Base-by-base conservation (phyloP, 2,329 filamentous ascomycete genomes). In the Beauveria pseudobassiana region DNA sequence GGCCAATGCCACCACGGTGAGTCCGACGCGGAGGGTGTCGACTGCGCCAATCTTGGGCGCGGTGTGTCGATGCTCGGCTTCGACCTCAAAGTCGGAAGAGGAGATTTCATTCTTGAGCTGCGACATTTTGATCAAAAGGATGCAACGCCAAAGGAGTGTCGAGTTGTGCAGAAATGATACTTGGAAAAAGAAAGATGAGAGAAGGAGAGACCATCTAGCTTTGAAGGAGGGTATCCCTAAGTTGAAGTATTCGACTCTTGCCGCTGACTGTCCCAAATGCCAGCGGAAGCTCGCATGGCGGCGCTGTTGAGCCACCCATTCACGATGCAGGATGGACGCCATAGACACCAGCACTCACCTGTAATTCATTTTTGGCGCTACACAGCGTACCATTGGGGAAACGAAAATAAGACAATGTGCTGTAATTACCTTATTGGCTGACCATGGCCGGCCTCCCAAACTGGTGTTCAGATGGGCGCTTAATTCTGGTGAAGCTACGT, bases 1-100 rank as follows among this genome's bases (percentile, higher is more conserved):
- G 20, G 80, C 74, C 20, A 87, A 73, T 30, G 79, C 78, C 38
- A 87, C 69, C 5, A 72, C 68, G 0, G 79, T 84, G 63, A 84
- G 71, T 53, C 74, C 80, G 3, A 81, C 66, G 16, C 80, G 77
- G 52, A 75, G 73, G 52, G 71, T 74, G 63, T 84, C 77, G 62
- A 81, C 65, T 28, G 76, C 64, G 56, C 75, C 73, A 53, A 74
- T 65, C 62, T 76, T 78, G 67, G 74, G 69, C 59, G 75, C 70
- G 46, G 74, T 67, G 58, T 73, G 70, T 22, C 68, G 62, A 56
- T 69, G 64, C 26, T 77, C 70, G 30, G 76, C 72, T 58, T 81
- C 77, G 62, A 77, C 72, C 69, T 84, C 80, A 64, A 80, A 80
- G 65, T 81, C 78, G 62, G 81, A 81, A 55, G 75, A 69, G 42